phyloP scores from a whole-genome alignment of 352 stramenopile genomes.

The Stephanocyclus meneghinianus region DNA sequence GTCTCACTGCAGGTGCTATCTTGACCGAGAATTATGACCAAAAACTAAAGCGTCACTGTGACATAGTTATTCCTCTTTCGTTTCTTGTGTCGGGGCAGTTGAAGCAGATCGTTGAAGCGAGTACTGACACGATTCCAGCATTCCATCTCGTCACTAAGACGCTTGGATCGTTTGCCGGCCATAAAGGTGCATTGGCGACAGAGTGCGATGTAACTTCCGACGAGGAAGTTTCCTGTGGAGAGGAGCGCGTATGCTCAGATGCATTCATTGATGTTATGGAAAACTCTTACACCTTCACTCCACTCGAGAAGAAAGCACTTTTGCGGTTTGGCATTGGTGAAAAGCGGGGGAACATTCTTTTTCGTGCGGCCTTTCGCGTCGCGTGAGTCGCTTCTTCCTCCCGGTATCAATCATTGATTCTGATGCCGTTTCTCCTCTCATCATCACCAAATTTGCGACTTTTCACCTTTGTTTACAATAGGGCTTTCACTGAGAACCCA shows the following conservation, averaged over 20 bases:
- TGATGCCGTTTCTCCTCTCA: not conserved
- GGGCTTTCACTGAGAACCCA: conserved; percentile 20
- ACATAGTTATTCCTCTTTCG: conserved; percentile 36
- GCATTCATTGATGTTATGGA: conserved; percentile 47
- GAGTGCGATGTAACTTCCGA: conserved; percentile 3
- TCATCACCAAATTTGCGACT: not conserved
- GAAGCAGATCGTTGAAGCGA: conserved; percentile 19
- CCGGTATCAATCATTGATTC: not conserved
- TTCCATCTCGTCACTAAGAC: conserved; percentile 35
- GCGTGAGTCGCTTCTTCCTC: conserved; percentile 16
- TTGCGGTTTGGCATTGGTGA: conserved; percentile 41
- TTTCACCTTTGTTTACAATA: conserved; percentile 5
- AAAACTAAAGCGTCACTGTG: conserved; percentile 35
- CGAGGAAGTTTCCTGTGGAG: conserved; percentile 10
- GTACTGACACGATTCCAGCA: conserved; percentile 18
- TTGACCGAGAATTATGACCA: conserved; percentile 15
- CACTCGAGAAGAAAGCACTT: conserved; percentile 42
- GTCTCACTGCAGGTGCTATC: conserved; percentile 20
- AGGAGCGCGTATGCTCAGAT: conserved; percentile 17
- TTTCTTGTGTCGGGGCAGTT: conserved; percentile 28
- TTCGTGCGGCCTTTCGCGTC: conserved; percentile 34
- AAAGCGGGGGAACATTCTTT: conserved; percentile 31
- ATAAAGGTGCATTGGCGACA: not conserved
- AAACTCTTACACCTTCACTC: conserved; percentile 19
- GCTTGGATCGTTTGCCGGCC: not conserved